A percentile compares a stretch with the other conserved stretches of the same genome.
Conservation (phyloP, 139 green algal genomes). For the Edaphochlamys debaryana region DNA sequence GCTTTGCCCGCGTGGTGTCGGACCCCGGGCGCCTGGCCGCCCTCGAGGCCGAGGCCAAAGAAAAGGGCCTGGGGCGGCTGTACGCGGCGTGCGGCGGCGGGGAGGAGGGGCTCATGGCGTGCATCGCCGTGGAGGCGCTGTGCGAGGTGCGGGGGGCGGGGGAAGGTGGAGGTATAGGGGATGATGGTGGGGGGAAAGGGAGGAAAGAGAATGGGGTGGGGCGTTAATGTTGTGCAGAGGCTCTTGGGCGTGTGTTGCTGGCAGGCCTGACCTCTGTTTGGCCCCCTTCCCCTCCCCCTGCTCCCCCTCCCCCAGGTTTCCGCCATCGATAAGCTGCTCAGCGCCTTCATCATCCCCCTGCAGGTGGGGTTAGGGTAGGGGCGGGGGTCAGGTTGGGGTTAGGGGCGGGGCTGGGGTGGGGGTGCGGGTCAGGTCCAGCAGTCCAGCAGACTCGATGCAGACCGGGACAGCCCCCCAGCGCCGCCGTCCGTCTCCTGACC, state of each 20-base stretch:
- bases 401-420: too few species aligned
- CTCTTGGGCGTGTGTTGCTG: too few species aligned
- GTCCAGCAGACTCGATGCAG: too few species aligned
- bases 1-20: too few species aligned
- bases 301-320: slow-evolving; percentile 42
- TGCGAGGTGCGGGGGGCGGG: slow-evolving; percentile 64
- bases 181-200: not conserved
- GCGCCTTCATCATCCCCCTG: slow-evolving; percentile 95
- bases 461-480: not conserved
- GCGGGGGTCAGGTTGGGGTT: not conserved
- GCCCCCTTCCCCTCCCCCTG: not conserved
- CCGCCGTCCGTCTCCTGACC: too few species aligned
- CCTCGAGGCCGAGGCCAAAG: slow-evolving; percentile 36
- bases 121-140: slow-evolving; percentile 77
- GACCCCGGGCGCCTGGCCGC: too few species aligned
- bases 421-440: too few species aligned
- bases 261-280: too few species aligned
- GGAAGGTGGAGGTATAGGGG: too few species aligned
- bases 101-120: slow-evolving; percentile 31
- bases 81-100: slow-evolving; percentile 15
- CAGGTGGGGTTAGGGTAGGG: slow-evolving; percentile 57
- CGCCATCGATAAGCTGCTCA: slow-evolving; percentile 96
- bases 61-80: slow-evolving; percentile 28
- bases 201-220: not conserved
- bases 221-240: too few species aligned